Base-by-base conservation (phyloP, 192 early-diverging fungal genomes). In the Podila epicladia region DNA sequence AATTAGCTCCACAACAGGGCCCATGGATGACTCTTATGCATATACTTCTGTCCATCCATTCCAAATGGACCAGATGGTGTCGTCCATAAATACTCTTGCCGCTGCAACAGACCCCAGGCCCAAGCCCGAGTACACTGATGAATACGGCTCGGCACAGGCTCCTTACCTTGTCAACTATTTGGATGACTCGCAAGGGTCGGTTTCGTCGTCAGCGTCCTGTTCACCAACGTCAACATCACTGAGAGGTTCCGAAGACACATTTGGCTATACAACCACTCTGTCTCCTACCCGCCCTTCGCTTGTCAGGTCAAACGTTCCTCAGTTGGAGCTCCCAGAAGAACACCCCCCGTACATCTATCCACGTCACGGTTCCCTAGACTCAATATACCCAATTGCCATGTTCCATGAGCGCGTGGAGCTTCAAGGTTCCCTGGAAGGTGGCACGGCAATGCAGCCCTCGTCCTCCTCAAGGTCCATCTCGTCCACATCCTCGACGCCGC, bases 311-410 rank as follows among this genome's bases (percentile, higher is more conserved):
- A 29, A 22, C 20, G 19, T 65, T 13, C 29, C 58, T 19, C 53
- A 12, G 1, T 72, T 80, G 20, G 77, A 80, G 20, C 49, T 69
- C 20, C 29, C 66, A 17, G 57, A 73, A 24, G 77, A 73, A 2
- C 73, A 55, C 26, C 65, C 62, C 0, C 28, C 37, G 2, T 63
- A 80, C 26, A 12, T 58, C 11, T 73, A 58, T 13, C 60, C 66
- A 1, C 65, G 77, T 8, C 77, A 80, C 55, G 66, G 65, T 19
- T 80, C 77, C 3, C 28, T 72, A 15, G 71, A 71, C 35, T 80
- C 77, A 26, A 29, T 80, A 26, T 80, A 72, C 38, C 71, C 77
- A 29, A 58, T 80, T 9, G 67, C 70, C 3, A 60, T 72, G 11
- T 72, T 57, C 8, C 76, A 79, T 29, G 65, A 79, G 7, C 77